Conservation (phyloP, 2,329 filamentous ascomycete species). For the Colletotrichum truncatum region DNA sequence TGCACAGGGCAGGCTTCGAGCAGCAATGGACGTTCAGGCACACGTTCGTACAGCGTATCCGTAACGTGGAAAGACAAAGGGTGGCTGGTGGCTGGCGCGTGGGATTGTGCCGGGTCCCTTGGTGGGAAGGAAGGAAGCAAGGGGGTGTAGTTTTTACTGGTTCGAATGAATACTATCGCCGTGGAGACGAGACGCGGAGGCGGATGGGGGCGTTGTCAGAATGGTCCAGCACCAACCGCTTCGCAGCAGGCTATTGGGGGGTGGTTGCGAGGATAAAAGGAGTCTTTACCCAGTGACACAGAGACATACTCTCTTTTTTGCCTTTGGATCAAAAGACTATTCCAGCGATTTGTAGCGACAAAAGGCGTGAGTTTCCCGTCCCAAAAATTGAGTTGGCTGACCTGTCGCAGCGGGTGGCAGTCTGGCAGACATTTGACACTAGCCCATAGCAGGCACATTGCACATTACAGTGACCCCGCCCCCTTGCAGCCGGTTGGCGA, state of each 20-base stretch:
- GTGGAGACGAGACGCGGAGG: conserved; percentile 3
- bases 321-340: not conserved
- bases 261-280: not conserved
- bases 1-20: not conserved
- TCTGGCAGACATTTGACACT: conserved; percentile 26
- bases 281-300: not conserved
- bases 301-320: not conserved
- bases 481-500: conserved; percentile 13
- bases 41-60: conserved; percentile 2
- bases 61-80: not conserved
- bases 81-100: conserved; percentile 26
- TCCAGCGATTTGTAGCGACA: not conserved
- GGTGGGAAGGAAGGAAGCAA: conserved; percentile 7
- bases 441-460: not conserved
- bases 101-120: conserved; percentile 23
- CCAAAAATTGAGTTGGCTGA: conserved; percentile 26
- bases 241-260: not conserved
- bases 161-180: conserved; percentile 16
- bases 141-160: conserved; percentile 19
- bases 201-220: not conserved
- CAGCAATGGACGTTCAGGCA: not conserved
- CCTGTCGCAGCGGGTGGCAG: conserved; percentile 27
- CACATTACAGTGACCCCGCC: not conserved
- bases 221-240: not conserved
- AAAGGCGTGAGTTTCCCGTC: conserved; percentile 23